Evolutionary conservation across 2,329 filamentous ascomycete species (phyloP).

Genomic region (Xylaria sp.): DNA sequence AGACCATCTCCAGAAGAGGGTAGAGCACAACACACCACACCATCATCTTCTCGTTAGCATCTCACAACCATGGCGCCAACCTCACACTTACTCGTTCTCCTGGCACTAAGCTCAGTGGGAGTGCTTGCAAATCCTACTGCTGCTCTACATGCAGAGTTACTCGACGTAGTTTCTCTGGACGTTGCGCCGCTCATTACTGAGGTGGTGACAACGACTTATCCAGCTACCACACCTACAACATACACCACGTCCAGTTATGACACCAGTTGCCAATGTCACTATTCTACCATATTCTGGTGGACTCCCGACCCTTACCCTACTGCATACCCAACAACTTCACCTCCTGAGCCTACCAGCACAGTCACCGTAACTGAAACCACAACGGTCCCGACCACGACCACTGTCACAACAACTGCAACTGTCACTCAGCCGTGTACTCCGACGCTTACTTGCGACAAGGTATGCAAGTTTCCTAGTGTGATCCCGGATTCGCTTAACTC

Average conservation of each 20-base stretch:
- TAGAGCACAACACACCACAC: background rate
- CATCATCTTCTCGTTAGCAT: background rate
- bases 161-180: conserved; percentile 23
- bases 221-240: conserved; percentile 29
- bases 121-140: conserved; percentile 24
- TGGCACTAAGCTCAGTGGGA: conserved; percentile 13
- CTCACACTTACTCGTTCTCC: conserved; percentile 12
- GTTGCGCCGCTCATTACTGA: conserved; percentile 26
- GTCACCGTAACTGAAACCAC: conserved; percentile 33
- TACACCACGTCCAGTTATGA: conserved; percentile 36
- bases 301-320: conserved; percentile 19
- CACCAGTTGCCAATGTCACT: conserved; percentile 30
- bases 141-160: conserved; percentile 13
- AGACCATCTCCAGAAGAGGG: background rate
- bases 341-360: conserved; percentile 12
- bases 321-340: conserved; percentile 11
- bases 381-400: conserved; percentile 25
- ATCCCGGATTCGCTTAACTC: background rate
- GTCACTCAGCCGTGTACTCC: conserved; percentile 31
- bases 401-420: conserved; percentile 28
- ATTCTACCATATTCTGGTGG: conserved; percentile 36
- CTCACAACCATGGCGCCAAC: conserved; percentile 7
- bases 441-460: conserved; percentile 30
- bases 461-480: background rate
- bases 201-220: conserved; percentile 35